These are phyloP conservation scores for Madurella fahalii DNA, from an alignment of 2,329 filamentous ascomycete genomes.

Conservation along the genomic window DNA sequence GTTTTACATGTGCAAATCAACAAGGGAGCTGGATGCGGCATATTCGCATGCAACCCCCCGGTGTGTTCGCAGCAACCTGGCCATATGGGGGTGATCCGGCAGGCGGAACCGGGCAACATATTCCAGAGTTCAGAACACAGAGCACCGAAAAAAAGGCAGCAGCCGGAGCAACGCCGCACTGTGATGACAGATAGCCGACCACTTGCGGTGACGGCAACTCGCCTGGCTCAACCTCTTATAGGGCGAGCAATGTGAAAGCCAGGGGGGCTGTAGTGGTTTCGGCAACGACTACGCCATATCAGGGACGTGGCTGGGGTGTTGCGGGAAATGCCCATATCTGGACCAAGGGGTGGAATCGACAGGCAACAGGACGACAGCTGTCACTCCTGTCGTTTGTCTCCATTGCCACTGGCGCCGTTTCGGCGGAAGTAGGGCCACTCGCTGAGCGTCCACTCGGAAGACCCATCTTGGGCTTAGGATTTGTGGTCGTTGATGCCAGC, in stretches of 20 bases:
- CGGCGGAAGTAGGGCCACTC: neutral
- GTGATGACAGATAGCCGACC: conserved; percentile 7
- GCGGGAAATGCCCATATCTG: conserved; percentile 3
- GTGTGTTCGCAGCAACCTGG: conserved; percentile 14
- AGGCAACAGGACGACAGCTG: conserved; percentile 9
- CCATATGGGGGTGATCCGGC: conserved; percentile 17
- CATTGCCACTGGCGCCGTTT: conserved; percentile 13
- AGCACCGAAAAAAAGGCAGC: neutral
- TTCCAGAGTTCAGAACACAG: neutral
- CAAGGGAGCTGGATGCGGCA: conserved; percentile 20
- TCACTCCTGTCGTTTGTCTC: neutral
- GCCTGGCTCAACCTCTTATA: conserved; percentile 14
- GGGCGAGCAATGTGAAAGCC: neutral
- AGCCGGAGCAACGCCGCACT: conserved; percentile 6
- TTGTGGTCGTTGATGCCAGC: neutral
- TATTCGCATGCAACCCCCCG: conserved; percentile 25
- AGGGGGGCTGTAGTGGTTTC: neutral
- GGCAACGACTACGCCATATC: neutral
- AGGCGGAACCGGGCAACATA: conserved; percentile 10
- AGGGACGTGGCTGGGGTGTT: neutral
- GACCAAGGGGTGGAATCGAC: neutral
- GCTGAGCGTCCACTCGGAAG: neutral
- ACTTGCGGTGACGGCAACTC: conserved; percentile 20
- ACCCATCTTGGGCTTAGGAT: neutral
- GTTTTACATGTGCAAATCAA: conserved; percentile 27